Conservation (phyloP, 2,329 filamentous ascomycete genomes). For the Byssochlamys sp. region DNA sequence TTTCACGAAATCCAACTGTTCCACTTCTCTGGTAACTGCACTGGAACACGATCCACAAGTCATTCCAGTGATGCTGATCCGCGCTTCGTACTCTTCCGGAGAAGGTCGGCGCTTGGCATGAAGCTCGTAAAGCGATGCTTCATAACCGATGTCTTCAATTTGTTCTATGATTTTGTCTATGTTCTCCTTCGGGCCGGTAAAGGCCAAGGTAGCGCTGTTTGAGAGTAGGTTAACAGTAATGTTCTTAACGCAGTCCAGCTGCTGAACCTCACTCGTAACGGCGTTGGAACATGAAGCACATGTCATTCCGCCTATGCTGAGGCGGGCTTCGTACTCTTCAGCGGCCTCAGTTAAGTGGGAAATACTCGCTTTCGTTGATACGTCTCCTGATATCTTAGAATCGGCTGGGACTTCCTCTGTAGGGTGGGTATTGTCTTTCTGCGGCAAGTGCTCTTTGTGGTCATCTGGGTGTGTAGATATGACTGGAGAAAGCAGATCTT, state of each 20-base stretch:
- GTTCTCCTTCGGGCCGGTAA: constrained; percentile 35
- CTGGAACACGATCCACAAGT: constrained; percentile 62
- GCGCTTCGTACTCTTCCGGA: constrained; percentile 14
- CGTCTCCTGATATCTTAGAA: not conserved
- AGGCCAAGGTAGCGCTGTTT: constrained; percentile 54
- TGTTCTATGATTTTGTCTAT: constrained; percentile 34
- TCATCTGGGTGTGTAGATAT: not conserved
- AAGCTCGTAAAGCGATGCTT: constrained; percentile 7
- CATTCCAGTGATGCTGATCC: constrained; percentile 57
- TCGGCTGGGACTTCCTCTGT: not conserved
- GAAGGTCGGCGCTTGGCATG: not conserved
- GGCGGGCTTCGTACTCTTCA: constrained; percentile 14
- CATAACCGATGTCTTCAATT: constrained; percentile 13
- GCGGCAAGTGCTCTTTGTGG: not conserved
- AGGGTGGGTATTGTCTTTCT: not conserved
- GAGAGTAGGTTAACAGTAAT: constrained; percentile 52
- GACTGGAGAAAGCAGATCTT: not conserved
- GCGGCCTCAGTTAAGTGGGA: not conserved
- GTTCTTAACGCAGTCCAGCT: constrained; percentile 46
- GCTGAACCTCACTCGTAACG: constrained; percentile 48
- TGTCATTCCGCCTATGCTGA: constrained; percentile 57
- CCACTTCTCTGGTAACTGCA: constrained; percentile 51
- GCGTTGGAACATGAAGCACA: constrained; percentile 56
- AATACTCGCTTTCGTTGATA: not conserved
- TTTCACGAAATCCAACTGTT: constrained; percentile 49